phyloP scores from a whole-genome alignment of 2,329 filamentous ascomycete genomes.

The Aspergillus latus region DNA sequence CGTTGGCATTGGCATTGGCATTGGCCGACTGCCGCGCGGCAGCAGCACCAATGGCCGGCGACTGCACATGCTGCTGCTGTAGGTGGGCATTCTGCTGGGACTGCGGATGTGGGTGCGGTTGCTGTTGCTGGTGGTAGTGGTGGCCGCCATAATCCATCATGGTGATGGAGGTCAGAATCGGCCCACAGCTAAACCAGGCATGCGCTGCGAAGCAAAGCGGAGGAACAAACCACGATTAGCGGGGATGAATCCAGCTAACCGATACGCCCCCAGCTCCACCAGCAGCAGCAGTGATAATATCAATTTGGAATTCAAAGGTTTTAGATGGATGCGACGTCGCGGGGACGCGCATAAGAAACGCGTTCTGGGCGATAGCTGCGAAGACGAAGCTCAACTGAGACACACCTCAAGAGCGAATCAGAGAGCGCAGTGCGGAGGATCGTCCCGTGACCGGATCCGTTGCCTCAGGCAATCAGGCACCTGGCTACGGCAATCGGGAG shows the following conservation, averaged over 20 bases:
- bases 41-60: slow-evolving; percentile 29
- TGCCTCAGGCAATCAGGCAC: slow-evolving; percentile 9
- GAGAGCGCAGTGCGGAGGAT: slow-evolving; percentile 5
- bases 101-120: slow-evolving; percentile 24
- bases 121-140: slow-evolving; percentile 29
- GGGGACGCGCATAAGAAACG: slow-evolving; percentile 11
- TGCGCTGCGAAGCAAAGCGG: slow-evolving; percentile 8
- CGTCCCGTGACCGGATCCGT: slow-evolving; percentile 8
- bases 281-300: slow-evolving; percentile 3
- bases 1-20: slow-evolving; percentile 28
- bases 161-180: slow-evolving; percentile 18
- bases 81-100: slow-evolving; percentile 26
- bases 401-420: slow-evolving; percentile 3
- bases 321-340: slow-evolving; percentile 5
- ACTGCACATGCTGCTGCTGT: slow-evolving; percentile 32
- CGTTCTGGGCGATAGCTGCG: slow-evolving; percentile 11
- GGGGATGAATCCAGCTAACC: background rate
- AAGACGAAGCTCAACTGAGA: background rate
- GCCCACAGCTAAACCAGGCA: slow-evolving; percentile 8
- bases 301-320: background rate
- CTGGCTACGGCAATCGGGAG: slow-evolving; percentile 12
- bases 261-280: slow-evolving; percentile 9
- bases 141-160: slow-evolving; percentile 40
- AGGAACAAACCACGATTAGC: slow-evolving; percentile 12
- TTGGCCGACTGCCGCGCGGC: slow-evolving; percentile 17